Base-by-base conservation (phyloP, 352 stramenopile species). In the Phytophthora hibernalis region DNA sequence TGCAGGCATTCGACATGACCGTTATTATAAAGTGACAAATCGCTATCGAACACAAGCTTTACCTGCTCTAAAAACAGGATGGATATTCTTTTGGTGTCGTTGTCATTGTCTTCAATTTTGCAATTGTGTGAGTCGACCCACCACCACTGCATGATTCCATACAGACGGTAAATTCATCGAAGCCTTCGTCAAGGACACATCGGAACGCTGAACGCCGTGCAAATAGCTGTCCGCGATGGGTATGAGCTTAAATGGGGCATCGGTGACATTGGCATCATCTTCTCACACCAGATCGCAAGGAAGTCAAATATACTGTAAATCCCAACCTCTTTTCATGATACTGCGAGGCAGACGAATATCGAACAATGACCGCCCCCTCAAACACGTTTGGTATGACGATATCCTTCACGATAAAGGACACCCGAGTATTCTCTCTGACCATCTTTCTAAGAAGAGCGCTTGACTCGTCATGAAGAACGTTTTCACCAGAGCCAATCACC, bases 31-130 rank as follows among this genome's bases (percentile, higher is more conserved):
- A 22, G n/a, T 12, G 3, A 2, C 16, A 13, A 37, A 26, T 21
- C 7, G 31, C 11, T 31, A 21, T 21, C 44, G 6, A 11, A 13
- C 4, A 52, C 15, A 35, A 40, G 2, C 24, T 24, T 30, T 68
- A 85, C 79, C 57, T 77, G 54, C 21, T 80, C 51, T 15, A 90
- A 61, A 65, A 87, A 72, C 12, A 54, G 18, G 15, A 80, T 35
- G n/a, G 20, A 21, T 28, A 8, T 8, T 9, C 24, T 48, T 51
- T 48, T 55, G 50, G n/a, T 40, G 49, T 38, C 18, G 40, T 45
- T 33, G 16, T 12, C 31, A 24, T 26, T 9, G 26, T 6, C 30
- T 42, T 30, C 22, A 69, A 24, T 18, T 68, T 16, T 22, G 82
- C 68, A 66, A 47, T 20, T 43, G n/a, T 52, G 21, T n/a, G 12